These are phyloP conservation scores for Salmacisia buchloeana DNA, from an alignment of 1,284 basidiomycete species.

Conservation along the genomic window DNA sequence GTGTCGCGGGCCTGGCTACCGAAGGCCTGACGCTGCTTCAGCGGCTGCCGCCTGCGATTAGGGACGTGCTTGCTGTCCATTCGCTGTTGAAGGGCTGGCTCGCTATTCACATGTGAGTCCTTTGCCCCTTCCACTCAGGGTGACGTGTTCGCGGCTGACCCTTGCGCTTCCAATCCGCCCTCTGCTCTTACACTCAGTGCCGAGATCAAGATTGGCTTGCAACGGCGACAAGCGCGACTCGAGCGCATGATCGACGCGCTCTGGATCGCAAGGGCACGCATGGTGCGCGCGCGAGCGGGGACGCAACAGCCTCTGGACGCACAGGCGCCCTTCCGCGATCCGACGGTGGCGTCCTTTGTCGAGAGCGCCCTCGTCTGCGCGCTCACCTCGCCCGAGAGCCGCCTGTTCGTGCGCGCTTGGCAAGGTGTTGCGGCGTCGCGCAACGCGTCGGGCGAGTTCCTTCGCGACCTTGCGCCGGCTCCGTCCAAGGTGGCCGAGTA, in stretches of 20 bases:
- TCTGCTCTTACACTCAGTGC: slow-evolving; percentile 11
- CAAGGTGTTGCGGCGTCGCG: slow-evolving; percentile 32
- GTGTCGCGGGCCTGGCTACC: too few species aligned
- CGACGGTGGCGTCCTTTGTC: slow-evolving; percentile 42
- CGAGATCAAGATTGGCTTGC: slow-evolving; percentile 39
- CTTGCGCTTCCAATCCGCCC: neutral
- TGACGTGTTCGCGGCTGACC: neutral
- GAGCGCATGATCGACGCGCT: slow-evolving; percentile 42
- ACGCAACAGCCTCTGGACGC: slow-evolving; percentile 13
- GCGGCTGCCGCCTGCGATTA: slow-evolving; percentile 29
- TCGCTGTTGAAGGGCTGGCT: slow-evolving; percentile 42
- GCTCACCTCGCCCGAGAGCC: slow-evolving; percentile 36
- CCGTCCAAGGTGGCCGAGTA: neutral
- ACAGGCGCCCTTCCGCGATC: slow-evolving; percentile 29
- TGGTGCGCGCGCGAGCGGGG: slow-evolving; percentile 18
- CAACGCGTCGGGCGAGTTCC: slow-evolving; percentile 24
- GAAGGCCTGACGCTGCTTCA: slow-evolving; percentile 21
- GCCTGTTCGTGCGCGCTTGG: slow-evolving; percentile 41
- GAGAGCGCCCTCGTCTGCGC: slow-evolving; percentile 40
- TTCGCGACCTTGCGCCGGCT: slow-evolving; percentile 15
- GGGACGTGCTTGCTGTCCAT: slow-evolving; percentile 39
- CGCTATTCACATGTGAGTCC: slow-evolving; percentile 32
- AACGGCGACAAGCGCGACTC: slow-evolving; percentile 31
- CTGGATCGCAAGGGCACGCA: slow-evolving; percentile 40
- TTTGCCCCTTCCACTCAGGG: neutral